Evolutionary conservation across 176 grass and related monocot genomes (phyloP), one percentile per base, ranked within the genome.

Genomic region (Aegilops bicornis): DNA sequence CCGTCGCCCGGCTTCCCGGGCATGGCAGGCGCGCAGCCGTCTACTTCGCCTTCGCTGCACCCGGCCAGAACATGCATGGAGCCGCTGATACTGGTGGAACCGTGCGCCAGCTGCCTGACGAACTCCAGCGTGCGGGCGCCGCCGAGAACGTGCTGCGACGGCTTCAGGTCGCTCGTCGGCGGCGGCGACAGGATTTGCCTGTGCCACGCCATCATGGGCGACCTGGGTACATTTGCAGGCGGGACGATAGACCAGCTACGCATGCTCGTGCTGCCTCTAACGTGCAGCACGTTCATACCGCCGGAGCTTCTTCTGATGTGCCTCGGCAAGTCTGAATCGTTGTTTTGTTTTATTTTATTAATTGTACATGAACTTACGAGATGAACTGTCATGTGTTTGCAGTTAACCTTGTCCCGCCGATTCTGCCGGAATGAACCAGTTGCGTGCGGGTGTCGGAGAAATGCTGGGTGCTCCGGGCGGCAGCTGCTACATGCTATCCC

Each of bases 191-290:
- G 62, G 42, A 71, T 89, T 39, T 85, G 87, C 66, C 76, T 85
- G 67, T 89, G 87, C 82, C 82, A 89, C 40, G 82, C 76, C 42
- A 25, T 89, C 16, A 89, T 56, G 43, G 87, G 87, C 59, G 76
- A 85, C 66, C n/a, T 85, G 52, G 32, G 61, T 42, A 52, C 11
- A n/a, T 2, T 84, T 5, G 17, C 74, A 42, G 17, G 30, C 56
- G 10, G 11, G 6, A 82, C 76, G 37, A 79, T 89, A 3, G 58
- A 85, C 24, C 68, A 68, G 0, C 1, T 80, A 27, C 85, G 85
- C 5, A 81, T 81, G 85, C 2, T 81, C 4, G 7, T 64, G 27
- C 56, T 87, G 30, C 77, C 67, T 19, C 37, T 71, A 29, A 16
- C 30, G 11, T 87, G 77, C 22, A 70, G 77, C 37, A 13, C 85